These are phyloP conservation scores for Murraya paniculata DNA, from an alignment of 345 rosid species.

Conservation along the genomic window DNA sequence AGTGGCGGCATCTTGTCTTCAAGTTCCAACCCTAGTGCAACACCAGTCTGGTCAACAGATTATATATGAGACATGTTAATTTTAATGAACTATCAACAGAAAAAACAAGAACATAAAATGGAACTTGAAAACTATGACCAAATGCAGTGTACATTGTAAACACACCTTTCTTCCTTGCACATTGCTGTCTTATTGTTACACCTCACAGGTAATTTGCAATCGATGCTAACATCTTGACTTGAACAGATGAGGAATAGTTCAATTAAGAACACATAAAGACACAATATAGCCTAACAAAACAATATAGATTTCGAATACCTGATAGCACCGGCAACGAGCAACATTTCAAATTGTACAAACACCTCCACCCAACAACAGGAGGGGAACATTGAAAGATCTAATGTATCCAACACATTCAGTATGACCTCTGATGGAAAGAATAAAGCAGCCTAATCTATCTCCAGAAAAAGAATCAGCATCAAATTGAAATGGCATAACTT, in stretches of 20 bases:
- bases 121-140: too few species aligned
- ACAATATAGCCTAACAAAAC: too few species aligned
- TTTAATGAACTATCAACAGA: too few species aligned
- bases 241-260: too few species aligned
- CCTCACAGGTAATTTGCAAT: too few species aligned
- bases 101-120: too few species aligned
- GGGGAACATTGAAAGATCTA: conserved; percentile 77
- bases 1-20: conserved; percentile 82
- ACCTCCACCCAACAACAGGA: conserved; percentile 66
- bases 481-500: conserved; percentile 68
- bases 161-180: too few species aligned
- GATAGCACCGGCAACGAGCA: conserved; percentile 81
- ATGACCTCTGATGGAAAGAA: conserved; percentile 74
- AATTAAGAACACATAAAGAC: too few species aligned
- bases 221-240: too few species aligned
- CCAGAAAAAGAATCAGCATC: conserved; percentile 74
- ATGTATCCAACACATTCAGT: conserved; percentile 69
- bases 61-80: too few species aligned
- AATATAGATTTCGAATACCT: conserved; percentile 27
- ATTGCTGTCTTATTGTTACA: too few species aligned
- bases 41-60: conserved; percentile 47
- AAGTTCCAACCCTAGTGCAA: conserved; percentile 72
- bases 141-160: too few species aligned
- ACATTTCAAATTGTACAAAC: conserved; percentile 76
- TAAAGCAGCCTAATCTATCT: conserved; percentile 70